Base-by-base conservation (phyloP, 2,329 filamentous ascomycete species). In the Geoglossum cookeanum region DNA sequence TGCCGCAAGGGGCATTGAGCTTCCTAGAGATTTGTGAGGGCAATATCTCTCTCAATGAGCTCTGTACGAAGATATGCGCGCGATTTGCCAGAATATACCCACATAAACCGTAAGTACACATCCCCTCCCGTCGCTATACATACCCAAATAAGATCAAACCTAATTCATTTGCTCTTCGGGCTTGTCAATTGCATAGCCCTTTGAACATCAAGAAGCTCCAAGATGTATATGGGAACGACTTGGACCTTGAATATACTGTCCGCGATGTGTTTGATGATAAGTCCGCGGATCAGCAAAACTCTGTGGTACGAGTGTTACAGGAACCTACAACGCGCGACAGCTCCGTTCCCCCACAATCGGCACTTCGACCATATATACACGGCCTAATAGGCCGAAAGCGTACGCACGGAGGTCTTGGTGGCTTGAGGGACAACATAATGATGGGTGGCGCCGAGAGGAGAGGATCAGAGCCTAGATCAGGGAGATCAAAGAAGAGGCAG, bases 201-300 rank as follows among this genome's bases (percentile, higher is more conserved):
- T 53, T 63, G 35, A 59, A 57, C 11, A 58, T 63, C 27, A 60
- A 60, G 32, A 47, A 62, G 27, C 55, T 63, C 15, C 57, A 61
- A 35, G 61, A 60, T 7, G 44, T 37, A 30, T 56, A 56, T 32
- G 61, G 58, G 7, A 57, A 57, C 22, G 52, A 58, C 13, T 48
- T 63, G 15, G 59, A 62, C 37, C 51, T 59, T 17, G 22, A 47
- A 27, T 52, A 60, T 35, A 59, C 48, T 13, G 57, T 63, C 15
- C 57, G 60, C 45, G 59, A 62, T 30, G 44, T 60, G 30, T 63
- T 63, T 32, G 59, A 62, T 37, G 62, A 63, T 17, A 59, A 60
- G 44, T 58, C 37, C 29, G 44, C 55, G 13, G 30, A 48, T 29
- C 55, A 42, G 17, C 35, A 35, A 42, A 48, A 39, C 47, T 57